Evolutionary conservation across 257 asterid genomes (phyloP), one percentile per base, ranked within the genome.

Genomic region (Solanum pimpinellifolium): DNA sequence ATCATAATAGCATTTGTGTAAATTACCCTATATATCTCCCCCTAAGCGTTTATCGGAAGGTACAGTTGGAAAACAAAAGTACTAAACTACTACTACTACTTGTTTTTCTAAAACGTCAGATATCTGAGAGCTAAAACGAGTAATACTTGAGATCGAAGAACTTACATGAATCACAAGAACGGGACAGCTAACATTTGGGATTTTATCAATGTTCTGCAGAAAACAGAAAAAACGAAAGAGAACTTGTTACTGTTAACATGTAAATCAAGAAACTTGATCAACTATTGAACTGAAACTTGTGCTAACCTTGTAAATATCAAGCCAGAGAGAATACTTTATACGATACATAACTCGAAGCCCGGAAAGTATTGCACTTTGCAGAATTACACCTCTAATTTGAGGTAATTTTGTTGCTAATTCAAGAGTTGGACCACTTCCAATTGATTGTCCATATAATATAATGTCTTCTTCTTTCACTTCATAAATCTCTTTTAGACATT

Each of bases 121-220:
- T 82, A 83, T 20, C 1, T 29, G 9, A 29, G 31, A 8, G 37
- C 75, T 39, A 83, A 83, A 66, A 83, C 59, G 27, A 83, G 25
- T 33, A 60, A 37, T 23, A 83, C 23, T 60, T 72, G 74, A 9
- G 84, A 74, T 74, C 52, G 31, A 35, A n/a, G 3, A 56, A 70
- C 89, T 87, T 83, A 87, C 89, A 87, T 87, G 89, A 72, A 87
- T 87, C 11, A 87, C 87, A 13, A 87, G 84, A 83, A 56, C 69
- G 0, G 89, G 89, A 60, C 87, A 72, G 10, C 20, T 69, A 31
- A 87, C 87, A 10, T 81, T 3, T 5, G 87, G 89, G 2, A 83
- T 87, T 73, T 87, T 87, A 44, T 87, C 85, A 35, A 87, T 83
- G 27, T 87, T 87, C 87, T 87, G 87, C 31, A 52, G 18, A 66